A percentile compares a stretch with the other conserved stretches of the same genome.
Evolutionary conservation across 306 rosid species (phyloP).

Genomic region (Sindora glabra): DNA sequence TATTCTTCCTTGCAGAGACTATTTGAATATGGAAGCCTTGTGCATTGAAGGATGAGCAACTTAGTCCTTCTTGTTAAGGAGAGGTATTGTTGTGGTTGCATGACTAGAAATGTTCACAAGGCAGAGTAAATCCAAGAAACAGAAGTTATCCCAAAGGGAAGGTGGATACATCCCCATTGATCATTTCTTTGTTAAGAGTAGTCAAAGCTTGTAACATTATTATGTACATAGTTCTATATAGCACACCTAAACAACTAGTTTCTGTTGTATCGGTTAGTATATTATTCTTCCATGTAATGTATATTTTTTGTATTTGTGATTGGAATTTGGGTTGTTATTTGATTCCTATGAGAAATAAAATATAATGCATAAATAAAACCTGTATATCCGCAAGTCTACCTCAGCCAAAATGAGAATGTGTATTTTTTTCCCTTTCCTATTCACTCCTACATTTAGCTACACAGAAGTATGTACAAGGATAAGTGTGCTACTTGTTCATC

Average conservation of each 20-base stretch:
- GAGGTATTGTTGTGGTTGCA: conserved; percentile 59
- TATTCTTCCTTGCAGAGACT: conserved; percentile 24
- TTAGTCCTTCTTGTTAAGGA: conserved; percentile 23
- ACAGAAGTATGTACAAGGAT: too few species aligned
- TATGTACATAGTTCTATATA: conserved; percentile 14
- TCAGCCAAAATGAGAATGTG: too few species aligned
- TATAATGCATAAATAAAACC: too few species aligned
- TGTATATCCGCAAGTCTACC: too few species aligned
- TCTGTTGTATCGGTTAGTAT: too few species aligned
- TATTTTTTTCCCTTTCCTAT: too few species aligned
- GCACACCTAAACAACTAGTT: too few species aligned
- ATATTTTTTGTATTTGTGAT: conserved; percentile 1
- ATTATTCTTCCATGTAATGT: neutral
- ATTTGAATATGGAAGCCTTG: conserved; percentile 14
- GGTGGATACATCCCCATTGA: conserved; percentile 62
- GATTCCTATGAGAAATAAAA: conserved; percentile 7
- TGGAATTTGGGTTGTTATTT: neutral
- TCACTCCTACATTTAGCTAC: too few species aligned
- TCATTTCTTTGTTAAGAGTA: conserved; percentile 54
- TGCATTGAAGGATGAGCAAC: conserved; percentile 18
- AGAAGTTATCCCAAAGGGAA: conserved; percentile 45
- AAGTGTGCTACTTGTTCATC: too few species aligned
- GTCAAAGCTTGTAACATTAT: conserved; percentile 19
- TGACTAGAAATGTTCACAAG: conserved; percentile 57
- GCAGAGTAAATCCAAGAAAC: conserved; percentile 55